Percentiles rank a stretch among this genome's conserved stretches.
These are phyloP conservation scores for Blumeria graminis DNA, from an alignment of 2,329 filamentous ascomycete species.

Conservation along the genomic window DNA sequence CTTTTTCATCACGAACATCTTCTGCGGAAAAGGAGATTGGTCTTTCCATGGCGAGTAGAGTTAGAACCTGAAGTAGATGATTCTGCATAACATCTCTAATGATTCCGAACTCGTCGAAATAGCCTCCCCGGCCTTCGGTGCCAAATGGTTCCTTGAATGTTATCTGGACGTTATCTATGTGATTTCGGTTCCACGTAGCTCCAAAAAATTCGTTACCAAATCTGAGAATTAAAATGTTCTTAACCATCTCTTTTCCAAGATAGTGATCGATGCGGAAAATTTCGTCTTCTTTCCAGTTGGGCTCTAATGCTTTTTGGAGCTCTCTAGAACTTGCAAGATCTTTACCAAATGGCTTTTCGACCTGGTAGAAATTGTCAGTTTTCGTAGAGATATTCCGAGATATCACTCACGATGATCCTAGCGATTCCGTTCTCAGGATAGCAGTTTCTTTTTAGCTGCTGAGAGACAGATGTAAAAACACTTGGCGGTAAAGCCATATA, in stretches of 20 bases:
- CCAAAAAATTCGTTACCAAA: slow-evolving; percentile 98
- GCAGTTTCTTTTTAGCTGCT: slow-evolving; percentile 92
- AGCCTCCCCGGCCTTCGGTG: slow-evolving; percentile 89
- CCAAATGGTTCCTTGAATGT: slow-evolving; percentile 99
- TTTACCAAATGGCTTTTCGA: slow-evolving; percentile 98
- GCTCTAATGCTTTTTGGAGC: slow-evolving; percentile 80
- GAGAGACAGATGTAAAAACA: slow-evolving; percentile 92
- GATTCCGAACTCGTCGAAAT: slow-evolving; percentile 99
- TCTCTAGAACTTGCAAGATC: slow-evolving; percentile 84
- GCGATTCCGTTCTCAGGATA: slow-evolving; percentile 80
- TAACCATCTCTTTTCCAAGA: slow-evolving; percentile 99
- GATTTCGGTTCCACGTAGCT: slow-evolving; percentile 95
- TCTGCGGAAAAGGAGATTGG: slow-evolving; percentile 96
- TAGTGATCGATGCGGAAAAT: slow-evolving; percentile 99
- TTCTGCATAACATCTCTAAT: slow-evolving; percentile 99
- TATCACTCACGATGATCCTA: slow-evolving; percentile 58
- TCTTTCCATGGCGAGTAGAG: slow-evolving; percentile 89
- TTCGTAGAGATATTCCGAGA: background rate
- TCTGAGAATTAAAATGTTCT: slow-evolving; percentile 93
- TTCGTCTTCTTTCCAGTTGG: slow-evolving; percentile 97
- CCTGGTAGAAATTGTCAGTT: slow-evolving; percentile 25
- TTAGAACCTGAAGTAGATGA: slow-evolving; percentile 89
- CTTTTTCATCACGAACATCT: slow-evolving; percentile 96
- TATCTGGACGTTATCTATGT: slow-evolving; percentile 98
- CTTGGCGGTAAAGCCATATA: slow-evolving; percentile 98